These are phyloP conservation scores for Podila minutissima DNA, from an alignment of 192 early-diverging fungal genomes.

Conservation along the genomic window DNA sequence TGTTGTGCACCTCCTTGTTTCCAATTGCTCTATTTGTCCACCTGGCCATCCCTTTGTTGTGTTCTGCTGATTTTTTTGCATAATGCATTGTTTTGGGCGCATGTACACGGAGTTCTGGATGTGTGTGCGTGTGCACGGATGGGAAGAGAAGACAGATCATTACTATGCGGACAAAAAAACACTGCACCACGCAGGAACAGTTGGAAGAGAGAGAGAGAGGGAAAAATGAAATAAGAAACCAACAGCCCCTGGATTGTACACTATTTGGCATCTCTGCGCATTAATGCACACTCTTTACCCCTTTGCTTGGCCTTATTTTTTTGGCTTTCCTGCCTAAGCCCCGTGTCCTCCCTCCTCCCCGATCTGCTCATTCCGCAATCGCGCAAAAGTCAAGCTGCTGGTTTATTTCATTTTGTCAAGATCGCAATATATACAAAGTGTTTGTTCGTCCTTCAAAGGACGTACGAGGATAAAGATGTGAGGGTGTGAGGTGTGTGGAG, in stretches of 20 bases:
- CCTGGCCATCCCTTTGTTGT: not conserved
- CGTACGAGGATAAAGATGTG: too few relatives aligned
- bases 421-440: too few relatives aligned
- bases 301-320: not conserved
- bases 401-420: too few relatives aligned
- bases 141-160: too few relatives aligned
- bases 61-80: not conserved
- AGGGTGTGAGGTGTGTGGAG: too few relatives aligned
- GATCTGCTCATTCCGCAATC: not conserved
- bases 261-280: not conserved
- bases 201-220: not conserved
- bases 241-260: too few relatives aligned
- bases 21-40: not conserved
- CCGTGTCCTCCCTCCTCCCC: not conserved
- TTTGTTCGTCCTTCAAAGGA: too few relatives aligned
- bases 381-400: too few relatives aligned
- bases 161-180: not conserved
- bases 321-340: not conserved
- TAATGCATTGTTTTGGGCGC: not conserved
- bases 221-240: not conserved
- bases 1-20: not conserved
- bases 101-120: too few relatives aligned
- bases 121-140: too few relatives aligned
- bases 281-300: not conserved
- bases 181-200: not conserved